Conservation (phyloP, 2,329 filamentous ascomycete species). For the Graphiopsis chlorocephala region DNA sequence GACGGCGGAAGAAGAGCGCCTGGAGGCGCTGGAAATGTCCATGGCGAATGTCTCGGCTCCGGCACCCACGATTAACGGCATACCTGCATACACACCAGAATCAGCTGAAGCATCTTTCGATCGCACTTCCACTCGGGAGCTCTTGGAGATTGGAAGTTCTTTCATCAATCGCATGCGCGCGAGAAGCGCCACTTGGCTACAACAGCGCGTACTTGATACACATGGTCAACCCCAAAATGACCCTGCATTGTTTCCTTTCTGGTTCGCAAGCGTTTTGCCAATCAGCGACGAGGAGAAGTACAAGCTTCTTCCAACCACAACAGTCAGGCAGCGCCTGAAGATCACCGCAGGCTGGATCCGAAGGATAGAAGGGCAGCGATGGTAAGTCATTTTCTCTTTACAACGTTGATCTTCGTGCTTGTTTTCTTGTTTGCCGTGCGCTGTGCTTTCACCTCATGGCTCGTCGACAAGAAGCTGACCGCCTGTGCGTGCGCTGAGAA, state of each 20-base stretch:
- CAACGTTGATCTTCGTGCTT: not conserved
- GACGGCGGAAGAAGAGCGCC: slow-evolving; percentile 72
- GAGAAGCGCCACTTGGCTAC: slow-evolving; percentile 71
- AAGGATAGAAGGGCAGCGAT: slow-evolving; percentile 66
- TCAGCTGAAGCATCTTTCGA: slow-evolving; percentile 44
- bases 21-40: slow-evolving; percentile 67
- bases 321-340: slow-evolving; percentile 77
- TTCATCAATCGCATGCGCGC: slow-evolving; percentile 70
- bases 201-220: slow-evolving; percentile 66
- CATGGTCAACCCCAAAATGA: slow-evolving; percentile 78
- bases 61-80: slow-evolving; percentile 29
- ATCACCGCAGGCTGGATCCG: slow-evolving; percentile 77
- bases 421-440: not conserved
- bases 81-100: slow-evolving; percentile 5
- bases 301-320: slow-evolving; percentile 66
- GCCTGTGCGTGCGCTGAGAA: slow-evolving; percentile 11
- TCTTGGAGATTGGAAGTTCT: slow-evolving; percentile 63
- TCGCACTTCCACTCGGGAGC: slow-evolving; percentile 64
- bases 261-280: slow-evolving; percentile 81
- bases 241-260: slow-evolving; percentile 78
- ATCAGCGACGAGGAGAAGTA: slow-evolving; percentile 79
- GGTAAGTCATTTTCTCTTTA: slow-evolving; percentile 53
- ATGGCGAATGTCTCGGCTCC: slow-evolving; percentile 20
- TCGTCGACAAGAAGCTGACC: slow-evolving; percentile 4
- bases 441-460: not conserved